phyloP scores from a whole-genome alignment of 257 asterid species.

The Paraleonurus japonicus region DNA sequence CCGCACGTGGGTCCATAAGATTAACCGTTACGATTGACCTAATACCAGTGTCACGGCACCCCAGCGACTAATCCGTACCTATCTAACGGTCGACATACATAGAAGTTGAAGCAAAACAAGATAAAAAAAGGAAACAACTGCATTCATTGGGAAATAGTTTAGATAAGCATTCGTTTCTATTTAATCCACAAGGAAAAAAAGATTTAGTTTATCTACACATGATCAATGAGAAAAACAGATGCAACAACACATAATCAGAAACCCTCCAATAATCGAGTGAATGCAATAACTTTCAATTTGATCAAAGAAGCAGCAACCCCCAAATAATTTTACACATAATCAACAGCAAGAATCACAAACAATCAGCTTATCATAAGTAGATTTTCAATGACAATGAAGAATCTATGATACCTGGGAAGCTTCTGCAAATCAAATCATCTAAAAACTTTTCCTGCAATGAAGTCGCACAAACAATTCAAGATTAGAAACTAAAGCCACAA shows the following conservation, averaged over 20 bases:
- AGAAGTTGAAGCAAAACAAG: not conserved
- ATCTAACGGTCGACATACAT: not conserved
- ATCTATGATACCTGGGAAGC: slow-evolving; percentile 24
- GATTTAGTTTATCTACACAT: slow-evolving; percentile 13
- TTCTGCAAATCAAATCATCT: slow-evolving; percentile 18
- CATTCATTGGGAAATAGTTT: not conserved
- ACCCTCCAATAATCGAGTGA: not conserved
- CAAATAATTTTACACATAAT: slow-evolving; percentile 17
- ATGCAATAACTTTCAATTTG: not conserved
- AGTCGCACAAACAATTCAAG: slow-evolving; percentile 5
- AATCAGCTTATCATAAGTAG: slow-evolving; percentile 14
- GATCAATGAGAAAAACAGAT: slow-evolving; percentile 25
- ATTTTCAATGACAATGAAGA: slow-evolving; percentile 16
- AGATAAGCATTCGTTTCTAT: not conserved
- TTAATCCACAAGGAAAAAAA: not conserved
- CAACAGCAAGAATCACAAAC: slow-evolving; percentile 19
- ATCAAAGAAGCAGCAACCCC: slow-evolving; percentile 7
- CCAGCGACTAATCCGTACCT: not conserved
- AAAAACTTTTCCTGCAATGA: slow-evolving; percentile 25
- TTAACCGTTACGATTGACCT: not conserved
- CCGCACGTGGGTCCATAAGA: not conserved
- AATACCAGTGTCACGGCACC: not conserved
- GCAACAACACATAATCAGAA: not conserved
- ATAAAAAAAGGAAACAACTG: slow-evolving; percentile 3
- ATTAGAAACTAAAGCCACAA: slow-evolving; percentile 20